Conservation (phyloP, 768 basidiomycete species). For the Mycena amicta region DNA sequence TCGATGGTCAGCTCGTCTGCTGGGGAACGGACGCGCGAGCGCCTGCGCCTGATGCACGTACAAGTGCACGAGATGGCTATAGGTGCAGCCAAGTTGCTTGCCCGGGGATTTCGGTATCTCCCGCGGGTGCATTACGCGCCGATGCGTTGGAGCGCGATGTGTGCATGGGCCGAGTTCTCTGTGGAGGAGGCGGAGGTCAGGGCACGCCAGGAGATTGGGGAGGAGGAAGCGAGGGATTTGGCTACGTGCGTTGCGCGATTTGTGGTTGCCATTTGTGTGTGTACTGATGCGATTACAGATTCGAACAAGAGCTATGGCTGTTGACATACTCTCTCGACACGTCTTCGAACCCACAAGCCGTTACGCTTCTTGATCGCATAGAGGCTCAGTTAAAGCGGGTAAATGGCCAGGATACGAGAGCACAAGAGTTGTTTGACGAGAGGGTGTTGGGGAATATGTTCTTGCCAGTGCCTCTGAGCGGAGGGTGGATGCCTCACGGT, state of each 20-base stretch:
- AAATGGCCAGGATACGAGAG: neutral
- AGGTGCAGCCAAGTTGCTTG: neutral
- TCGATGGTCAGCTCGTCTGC: neutral
- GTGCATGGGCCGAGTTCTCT: conserved; percentile 4
- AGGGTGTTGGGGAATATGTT: neutral
- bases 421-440: neutral
- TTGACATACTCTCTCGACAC: neutral
- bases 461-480: neutral
- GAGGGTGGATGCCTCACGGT: neutral
- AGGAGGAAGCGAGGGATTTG: neutral
- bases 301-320: neutral
- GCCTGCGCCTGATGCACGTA: neutral
- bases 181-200: neutral
- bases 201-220: neutral
- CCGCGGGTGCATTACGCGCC: conserved; percentile 1
- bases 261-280: neutral
- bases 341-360: neutral
- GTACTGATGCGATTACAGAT: neutral
- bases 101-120: neutral
- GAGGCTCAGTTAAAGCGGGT: neutral
- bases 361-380: neutral
- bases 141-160: neutral
- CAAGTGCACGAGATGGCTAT: conserved; percentile 3
- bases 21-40: neutral
- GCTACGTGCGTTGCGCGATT: neutral